These are phyloP conservation scores for Fusarium haematococcum DNA, from an alignment of 2,329 filamentous ascomycete species.

Conservation along the genomic window DNA sequence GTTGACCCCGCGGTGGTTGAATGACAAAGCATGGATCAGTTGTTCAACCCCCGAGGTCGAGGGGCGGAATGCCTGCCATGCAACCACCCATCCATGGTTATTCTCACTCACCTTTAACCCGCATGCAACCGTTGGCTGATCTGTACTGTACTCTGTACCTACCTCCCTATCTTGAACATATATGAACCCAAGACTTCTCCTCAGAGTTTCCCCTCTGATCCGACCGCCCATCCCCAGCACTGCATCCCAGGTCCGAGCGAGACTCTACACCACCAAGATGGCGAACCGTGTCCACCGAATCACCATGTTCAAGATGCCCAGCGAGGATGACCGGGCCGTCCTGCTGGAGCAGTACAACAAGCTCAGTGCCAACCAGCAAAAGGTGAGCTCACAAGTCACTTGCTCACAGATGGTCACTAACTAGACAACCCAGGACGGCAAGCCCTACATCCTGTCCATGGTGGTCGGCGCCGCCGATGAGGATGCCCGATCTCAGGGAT, in stretches of 20 bases:
- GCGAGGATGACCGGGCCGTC: constrained; percentile 56
- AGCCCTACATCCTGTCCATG: constrained; percentile 74
- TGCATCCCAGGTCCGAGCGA: background rate
- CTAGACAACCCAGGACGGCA: constrained; percentile 66
- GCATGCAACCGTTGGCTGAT: constrained; percentile 26
- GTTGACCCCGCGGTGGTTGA: background rate
- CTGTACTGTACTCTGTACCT: background rate
- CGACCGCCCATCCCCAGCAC: constrained; percentile 4
- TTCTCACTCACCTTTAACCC: constrained; percentile 20
- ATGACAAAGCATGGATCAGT: constrained; percentile 1
- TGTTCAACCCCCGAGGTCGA: background rate
- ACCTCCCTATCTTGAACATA: constrained; percentile 3
- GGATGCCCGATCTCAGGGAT: constrained; percentile 73
- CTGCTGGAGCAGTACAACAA: constrained; percentile 59
- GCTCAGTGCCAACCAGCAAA: constrained; percentile 55
- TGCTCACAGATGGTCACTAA: background rate
- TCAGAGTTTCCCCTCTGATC: constrained; percentile 3
- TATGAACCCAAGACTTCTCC: constrained; percentile 29
- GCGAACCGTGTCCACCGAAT: constrained; percentile 59
- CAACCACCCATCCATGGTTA: background rate
- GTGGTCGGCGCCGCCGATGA: constrained; percentile 65
- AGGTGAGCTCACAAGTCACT: constrained; percentile 48
- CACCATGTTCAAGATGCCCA: constrained; percentile 66
- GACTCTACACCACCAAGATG: constrained; percentile 48
- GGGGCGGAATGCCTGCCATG: background rate